A percentile compares a stretch with the other conserved stretches of the same genome.
phyloP scores from a whole-genome alignment of 176 grass and related monocot genomes.

The Puccinellia tenuiflora region DNA sequence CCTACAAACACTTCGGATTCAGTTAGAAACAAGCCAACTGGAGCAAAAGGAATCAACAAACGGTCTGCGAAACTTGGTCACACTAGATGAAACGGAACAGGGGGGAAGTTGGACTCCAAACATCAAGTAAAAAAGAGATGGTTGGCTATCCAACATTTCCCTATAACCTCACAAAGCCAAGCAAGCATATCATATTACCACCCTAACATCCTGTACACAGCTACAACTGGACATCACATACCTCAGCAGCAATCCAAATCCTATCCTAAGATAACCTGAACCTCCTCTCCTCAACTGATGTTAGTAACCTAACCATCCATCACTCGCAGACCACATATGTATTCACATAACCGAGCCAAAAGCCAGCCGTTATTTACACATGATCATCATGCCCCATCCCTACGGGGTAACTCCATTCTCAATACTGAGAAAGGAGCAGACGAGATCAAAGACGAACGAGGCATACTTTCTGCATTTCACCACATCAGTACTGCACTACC shows the following conservation, averaged over 20 bases:
- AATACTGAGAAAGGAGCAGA: slow-evolving; percentile 10
- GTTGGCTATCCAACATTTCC: slow-evolving; percentile 38
- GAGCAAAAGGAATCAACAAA: background rate
- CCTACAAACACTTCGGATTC: background rate
- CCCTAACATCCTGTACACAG: slow-evolving; percentile 40
- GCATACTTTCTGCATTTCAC: background rate
- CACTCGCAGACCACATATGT: slow-evolving; percentile 22
- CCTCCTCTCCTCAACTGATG: slow-evolving; percentile 4
- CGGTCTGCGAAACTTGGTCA: background rate
- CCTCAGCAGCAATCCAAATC: background rate
- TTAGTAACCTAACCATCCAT: slow-evolving; percentile 24
- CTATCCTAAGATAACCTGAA: background rate
- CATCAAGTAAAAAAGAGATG: slow-evolving; percentile 41
- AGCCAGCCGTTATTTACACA: slow-evolving; percentile 53
- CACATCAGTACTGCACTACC: slow-evolving; percentile 35
- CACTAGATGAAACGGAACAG: slow-evolving; percentile 2
- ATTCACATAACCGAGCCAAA: slow-evolving; percentile 42
- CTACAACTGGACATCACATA: slow-evolving; percentile 6
- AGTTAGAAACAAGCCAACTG: background rate
- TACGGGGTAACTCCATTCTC: slow-evolving; percentile 32
- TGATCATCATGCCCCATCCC: slow-evolving; percentile 19
- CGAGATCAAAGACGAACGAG: slow-evolving; percentile 13
- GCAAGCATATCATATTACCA: slow-evolving; percentile 7
- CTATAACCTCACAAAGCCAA: slow-evolving; percentile 29
- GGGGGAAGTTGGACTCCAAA: slow-evolving; percentile 29